Conservation (phyloP, 768 basidiomycete genomes). For the button mushroom (Agaricus bisporus) region DNA sequence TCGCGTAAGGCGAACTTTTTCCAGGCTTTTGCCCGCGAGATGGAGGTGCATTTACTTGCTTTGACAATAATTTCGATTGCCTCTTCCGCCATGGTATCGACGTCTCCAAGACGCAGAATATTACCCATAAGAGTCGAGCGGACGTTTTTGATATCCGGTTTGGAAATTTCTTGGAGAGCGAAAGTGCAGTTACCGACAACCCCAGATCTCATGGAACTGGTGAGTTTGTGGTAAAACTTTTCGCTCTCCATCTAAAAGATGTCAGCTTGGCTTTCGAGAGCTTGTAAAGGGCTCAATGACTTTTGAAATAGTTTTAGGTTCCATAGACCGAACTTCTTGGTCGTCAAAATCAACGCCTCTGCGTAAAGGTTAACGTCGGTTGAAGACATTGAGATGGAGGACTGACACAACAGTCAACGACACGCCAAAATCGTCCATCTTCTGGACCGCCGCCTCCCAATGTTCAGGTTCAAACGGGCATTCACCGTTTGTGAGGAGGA, state of each 20-base stretch:
- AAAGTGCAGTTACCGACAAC: conserved; percentile 58
- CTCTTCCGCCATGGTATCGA: conserved; percentile 57
- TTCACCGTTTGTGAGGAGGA: conserved; percentile 84
- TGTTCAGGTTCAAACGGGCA: conserved; percentile 66
- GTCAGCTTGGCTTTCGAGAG: conserved; percentile 46
- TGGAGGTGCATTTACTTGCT: conserved; percentile 74
- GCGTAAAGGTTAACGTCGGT: conserved; percentile 9
- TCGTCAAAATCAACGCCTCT: conserved; percentile 92
- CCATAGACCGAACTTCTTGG: conserved; percentile 52
- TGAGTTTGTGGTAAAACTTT: conserved; percentile 52
- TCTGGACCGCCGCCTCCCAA: conserved; percentile 63
- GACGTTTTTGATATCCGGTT: conserved; percentile 59
- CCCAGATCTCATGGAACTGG: conserved; percentile 36
- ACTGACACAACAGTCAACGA: conserved; percentile 66
- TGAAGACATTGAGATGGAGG: neutral
- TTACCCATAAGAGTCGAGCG: conserved; percentile 64
- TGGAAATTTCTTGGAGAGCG: conserved; percentile 54
- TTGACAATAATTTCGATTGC: conserved; percentile 71
- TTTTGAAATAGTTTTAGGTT: conserved; percentile 67
- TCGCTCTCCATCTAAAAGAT: conserved; percentile 59
- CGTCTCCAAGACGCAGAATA: conserved; percentile 74
- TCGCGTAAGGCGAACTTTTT: conserved; percentile 62
- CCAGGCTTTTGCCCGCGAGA: conserved; percentile 64
- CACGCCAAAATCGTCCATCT: conserved; percentile 57
- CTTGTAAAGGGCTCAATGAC: conserved; percentile 29